phyloP scores from a whole-genome alignment of 306 rosid genomes.

The Cicer cuneatum region DNA sequence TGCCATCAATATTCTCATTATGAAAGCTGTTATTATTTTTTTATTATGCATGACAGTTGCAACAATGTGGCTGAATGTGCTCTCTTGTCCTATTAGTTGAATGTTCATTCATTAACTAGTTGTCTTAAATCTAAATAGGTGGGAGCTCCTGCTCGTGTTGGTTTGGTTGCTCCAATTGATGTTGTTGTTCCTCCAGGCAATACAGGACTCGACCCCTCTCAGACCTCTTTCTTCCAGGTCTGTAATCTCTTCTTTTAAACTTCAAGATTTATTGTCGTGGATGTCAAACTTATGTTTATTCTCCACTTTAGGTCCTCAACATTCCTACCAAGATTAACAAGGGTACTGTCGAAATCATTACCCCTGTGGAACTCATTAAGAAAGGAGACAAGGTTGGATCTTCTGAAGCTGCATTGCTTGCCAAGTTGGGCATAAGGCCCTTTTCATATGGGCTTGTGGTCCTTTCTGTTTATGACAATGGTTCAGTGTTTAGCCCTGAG shows the following conservation, averaged over 20 bases:
- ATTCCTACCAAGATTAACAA: slow-evolving; percentile 31
- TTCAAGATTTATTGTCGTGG: neutral
- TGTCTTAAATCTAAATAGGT: neutral
- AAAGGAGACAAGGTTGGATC: slow-evolving; percentile 26
- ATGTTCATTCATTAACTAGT: neutral
- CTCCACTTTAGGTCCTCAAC: slow-evolving; percentile 17
- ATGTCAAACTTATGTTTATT: neutral
- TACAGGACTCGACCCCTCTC: slow-evolving; percentile 19
- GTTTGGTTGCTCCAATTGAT: slow-evolving; percentile 20
- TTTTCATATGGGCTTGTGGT: slow-evolving; percentile 89
- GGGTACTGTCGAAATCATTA: slow-evolving; percentile 37
- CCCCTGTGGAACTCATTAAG: slow-evolving; percentile 27
- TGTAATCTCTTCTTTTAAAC: neutral
- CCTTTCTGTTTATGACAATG: slow-evolving; percentile 69
- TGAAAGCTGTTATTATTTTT: neutral
- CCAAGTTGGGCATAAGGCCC: slow-evolving; percentile 59
- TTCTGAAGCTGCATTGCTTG: slow-evolving; percentile 62
- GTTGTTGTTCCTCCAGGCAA: slow-evolving; percentile 15
- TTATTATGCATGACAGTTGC: neutral
- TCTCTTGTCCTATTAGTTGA: neutral
- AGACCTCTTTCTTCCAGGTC: slow-evolving; percentile 29
- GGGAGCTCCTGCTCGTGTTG: slow-evolving; percentile 22
- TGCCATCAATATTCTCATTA: neutral
- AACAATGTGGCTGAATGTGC: neutral
- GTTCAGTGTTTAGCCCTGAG: slow-evolving; percentile 81